phyloP scores from a whole-genome alignment of 805 yeast species.

The Grigorovia transvaalensis region DNA sequence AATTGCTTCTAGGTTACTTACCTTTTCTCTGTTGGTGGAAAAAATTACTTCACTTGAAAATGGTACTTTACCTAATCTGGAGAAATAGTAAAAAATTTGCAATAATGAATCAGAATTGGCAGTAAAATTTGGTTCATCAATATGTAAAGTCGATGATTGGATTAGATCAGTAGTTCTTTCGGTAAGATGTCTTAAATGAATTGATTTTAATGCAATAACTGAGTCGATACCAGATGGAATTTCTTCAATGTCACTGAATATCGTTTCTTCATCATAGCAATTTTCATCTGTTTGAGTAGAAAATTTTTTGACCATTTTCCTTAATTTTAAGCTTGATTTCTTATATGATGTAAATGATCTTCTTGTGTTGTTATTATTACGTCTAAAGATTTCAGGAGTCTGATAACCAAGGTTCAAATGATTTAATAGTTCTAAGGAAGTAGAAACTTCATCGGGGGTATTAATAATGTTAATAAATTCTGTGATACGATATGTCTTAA shows the following conservation, averaged over 20 bases:
- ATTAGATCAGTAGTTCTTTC: conserved; percentile 61
- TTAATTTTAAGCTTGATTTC: conserved; percentile 13
- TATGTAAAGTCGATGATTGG: conserved; percentile 44
- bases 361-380: conserved; percentile 3
- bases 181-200: conserved; percentile 46
- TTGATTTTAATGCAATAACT: conserved; percentile 14
- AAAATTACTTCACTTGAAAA: conserved; percentile 60
- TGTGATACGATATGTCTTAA: conserved; percentile 12
- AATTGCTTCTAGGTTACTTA: conserved; percentile 14
- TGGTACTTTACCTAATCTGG: conserved; percentile 31
- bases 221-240: conserved; percentile 17
- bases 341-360: conserved; percentile 13
- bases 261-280: conserved; percentile 10
- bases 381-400: not conserved
- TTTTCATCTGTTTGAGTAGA: conserved; percentile 9
- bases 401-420: conserved; percentile 13
- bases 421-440: conserved; percentile 22
- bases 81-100: conserved; percentile 29
- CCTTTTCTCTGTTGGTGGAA: conserved; percentile 24
- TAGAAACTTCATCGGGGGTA: conserved; percentile 23
- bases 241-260: conserved; percentile 14
- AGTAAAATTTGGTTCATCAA: conserved; percentile 19
- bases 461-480: conserved; percentile 18
- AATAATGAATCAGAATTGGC: conserved; percentile 23
- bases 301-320: conserved; percentile 10